phyloP scores from a whole-genome alignment of 78 protist genomes.

The Dictyostelium discoideum region DNA sequence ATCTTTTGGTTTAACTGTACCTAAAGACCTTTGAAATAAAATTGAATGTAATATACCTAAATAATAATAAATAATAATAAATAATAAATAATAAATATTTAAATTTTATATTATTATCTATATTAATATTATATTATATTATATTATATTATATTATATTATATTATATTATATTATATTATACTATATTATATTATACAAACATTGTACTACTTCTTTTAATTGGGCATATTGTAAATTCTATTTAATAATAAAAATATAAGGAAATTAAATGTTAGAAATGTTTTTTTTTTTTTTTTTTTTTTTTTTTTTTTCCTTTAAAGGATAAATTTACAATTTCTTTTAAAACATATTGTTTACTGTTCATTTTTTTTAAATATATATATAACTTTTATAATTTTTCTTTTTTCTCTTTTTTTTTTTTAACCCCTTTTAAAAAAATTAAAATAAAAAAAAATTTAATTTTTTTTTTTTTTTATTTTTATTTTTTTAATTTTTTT shows the following conservation, averaged over 20 bases:
- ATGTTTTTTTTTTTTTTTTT: background rate
- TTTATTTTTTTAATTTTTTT: no score
- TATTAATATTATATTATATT: background rate
- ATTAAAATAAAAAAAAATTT: no score
- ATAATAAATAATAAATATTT: no score
- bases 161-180: background rate
- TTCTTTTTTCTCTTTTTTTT: no score
- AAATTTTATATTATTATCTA: background rate
- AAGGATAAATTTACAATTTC: background rate
- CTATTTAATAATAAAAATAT: background rate
- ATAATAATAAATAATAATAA: background rate
- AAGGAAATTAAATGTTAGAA: background rate
- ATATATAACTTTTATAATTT: background rate
- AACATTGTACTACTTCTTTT: constrained; percentile 71
- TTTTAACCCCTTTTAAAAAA: background rate
- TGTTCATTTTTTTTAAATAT: constrained; percentile 9
- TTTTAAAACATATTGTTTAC: constrained; percentile 39
- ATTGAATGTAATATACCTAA: constrained; percentile 35
- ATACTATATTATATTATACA: no score
- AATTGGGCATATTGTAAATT: constrained; percentile 61
- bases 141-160: background rate
- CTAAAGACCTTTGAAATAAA: constrained; percentile 57
- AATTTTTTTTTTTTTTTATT: no score
- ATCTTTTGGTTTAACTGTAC: constrained; percentile 60
- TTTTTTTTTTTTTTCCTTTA: background rate